Percentiles rank a stretch among this genome's conserved stretches.
These are phyloP conservation scores for Suillus placidus DNA, from an alignment of 768 basidiomycete genomes.

Conservation along the genomic window DNA sequence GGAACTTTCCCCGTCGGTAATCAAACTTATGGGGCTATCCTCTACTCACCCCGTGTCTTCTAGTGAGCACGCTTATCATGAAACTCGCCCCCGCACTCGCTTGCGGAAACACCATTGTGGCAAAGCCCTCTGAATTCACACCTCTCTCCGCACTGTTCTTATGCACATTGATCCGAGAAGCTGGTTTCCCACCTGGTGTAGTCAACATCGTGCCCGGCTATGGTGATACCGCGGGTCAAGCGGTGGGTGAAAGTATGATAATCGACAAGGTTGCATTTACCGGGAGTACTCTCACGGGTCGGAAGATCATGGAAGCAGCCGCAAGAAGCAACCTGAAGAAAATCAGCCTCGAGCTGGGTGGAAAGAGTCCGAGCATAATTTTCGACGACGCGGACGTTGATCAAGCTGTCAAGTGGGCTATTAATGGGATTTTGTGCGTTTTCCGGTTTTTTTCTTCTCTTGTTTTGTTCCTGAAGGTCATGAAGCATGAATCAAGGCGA, in stretches of 20 bases:
- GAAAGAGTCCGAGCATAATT: slow-evolving; percentile 52
- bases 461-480: not conserved
- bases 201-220: slow-evolving; percentile 78
- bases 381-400: slow-evolving; percentile 50
- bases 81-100: slow-evolving; percentile 80
- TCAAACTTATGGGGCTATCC: not conserved
- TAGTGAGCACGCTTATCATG: slow-evolving; percentile 66
- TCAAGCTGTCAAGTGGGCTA: slow-evolving; percentile 70
- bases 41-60: not conserved
- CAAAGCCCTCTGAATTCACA: slow-evolving; percentile 84
- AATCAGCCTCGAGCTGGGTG: slow-evolving; percentile 60
- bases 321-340: slow-evolving; percentile 84
- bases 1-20: slow-evolving; percentile 58
- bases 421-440: slow-evolving; percentile 73
- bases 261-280: slow-evolving; percentile 86
- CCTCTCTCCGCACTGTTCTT: slow-evolving; percentile 64
- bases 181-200: slow-evolving; percentile 77
- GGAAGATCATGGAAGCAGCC: slow-evolving; percentile 79
- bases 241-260: slow-evolving; percentile 64
- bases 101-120: slow-evolving; percentile 73
- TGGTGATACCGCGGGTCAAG: slow-evolving; percentile 69
- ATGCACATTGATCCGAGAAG: slow-evolving; percentile 57
- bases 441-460: too few relatives aligned
- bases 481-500: slow-evolving; percentile 75
- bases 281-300: slow-evolving; percentile 78